Percentiles rank a stretch among this genome's conserved stretches.
These are phyloP conservation scores for Trichoderma gamsii DNA, from an alignment of 495 filamentous ascomycete genomes.

Conservation along the genomic window DNA sequence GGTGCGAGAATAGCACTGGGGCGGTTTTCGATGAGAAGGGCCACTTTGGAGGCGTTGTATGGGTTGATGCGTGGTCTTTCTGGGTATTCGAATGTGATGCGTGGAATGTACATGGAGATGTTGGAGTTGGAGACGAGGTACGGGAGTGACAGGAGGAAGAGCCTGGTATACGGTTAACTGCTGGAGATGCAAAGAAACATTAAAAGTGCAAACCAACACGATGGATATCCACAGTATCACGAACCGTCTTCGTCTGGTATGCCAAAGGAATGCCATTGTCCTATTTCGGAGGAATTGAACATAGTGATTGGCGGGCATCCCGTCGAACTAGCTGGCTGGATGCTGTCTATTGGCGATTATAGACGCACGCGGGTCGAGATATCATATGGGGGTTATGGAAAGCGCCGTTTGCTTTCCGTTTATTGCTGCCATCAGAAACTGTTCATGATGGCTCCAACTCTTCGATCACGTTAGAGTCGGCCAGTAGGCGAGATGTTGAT, in stretches of 20 bases:
- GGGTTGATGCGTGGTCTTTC: constrained; percentile 20
- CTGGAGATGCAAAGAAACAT: not conserved
- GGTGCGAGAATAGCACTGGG: constrained; percentile 38
- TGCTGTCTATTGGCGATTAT: not conserved
- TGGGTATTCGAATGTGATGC: constrained; percentile 29
- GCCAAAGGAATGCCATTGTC: not conserved
- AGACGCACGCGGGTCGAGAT: not conserved
- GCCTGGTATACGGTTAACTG: constrained; percentile 15
- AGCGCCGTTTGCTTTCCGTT: not conserved
- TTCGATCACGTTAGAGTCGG: not conserved
- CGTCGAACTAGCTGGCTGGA: not conserved
- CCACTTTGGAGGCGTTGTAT: constrained; percentile 44
- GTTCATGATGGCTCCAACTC: not conserved
- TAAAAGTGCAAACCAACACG: not conserved
- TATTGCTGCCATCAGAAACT: too few relatives aligned
- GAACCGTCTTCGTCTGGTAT: not conserved
- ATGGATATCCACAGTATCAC: not conserved
- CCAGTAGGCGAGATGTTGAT: too few relatives aligned
- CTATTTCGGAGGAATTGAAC: not conserved
- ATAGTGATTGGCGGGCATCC: not conserved
- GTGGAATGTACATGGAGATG: constrained; percentile 19
- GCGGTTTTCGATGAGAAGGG: constrained; percentile 46
- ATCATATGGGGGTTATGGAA: not conserved
- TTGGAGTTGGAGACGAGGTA: constrained; percentile 17
- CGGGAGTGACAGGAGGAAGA: constrained; percentile 22